Evolutionary conservation across 2,329 filamentous ascomycete species (phyloP), one percentile per base, ranked within the genome.

Genomic region (Didymella keratinophila): DNA sequence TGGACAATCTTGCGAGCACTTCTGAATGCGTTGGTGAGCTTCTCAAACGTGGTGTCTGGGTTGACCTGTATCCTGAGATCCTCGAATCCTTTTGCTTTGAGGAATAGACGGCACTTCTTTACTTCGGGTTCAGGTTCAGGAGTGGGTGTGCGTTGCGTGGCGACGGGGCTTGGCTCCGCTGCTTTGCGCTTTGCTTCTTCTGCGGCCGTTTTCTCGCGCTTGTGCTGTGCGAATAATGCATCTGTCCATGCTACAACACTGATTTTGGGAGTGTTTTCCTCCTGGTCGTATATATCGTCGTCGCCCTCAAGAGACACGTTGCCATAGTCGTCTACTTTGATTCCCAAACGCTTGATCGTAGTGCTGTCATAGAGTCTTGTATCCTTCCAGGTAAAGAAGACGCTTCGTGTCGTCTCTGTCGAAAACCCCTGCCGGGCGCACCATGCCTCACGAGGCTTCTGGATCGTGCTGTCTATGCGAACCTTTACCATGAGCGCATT

Each of bases 331-430:
- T 82, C 79, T 3, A 82, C 69, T 27, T 79, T 78, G 44, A 95
- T 83, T 10, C 75, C 76, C n/a, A 76, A 54, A 3, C 74, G 64
- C 21, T 62, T 58, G 21, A 76, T 62, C 7, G 89, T 93, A 5
- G 90, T 91, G n/a, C 85, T 84, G 63, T 90, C 86, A 72, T 90
- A 97, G 3, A 97, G 78, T 58, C 86, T 86, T 57, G 86, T 86
- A 25, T 86, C 84, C 62, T 88, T 88, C 89, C 91, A 97, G 0
- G 91, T 95, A 54, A 98, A 83, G 67, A 95, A 89, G 18, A 96
- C 79, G 0, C 81, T 79, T 4, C 83, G 78, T 2, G 82, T 76
- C 23, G 82, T 73, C 2, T 83, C 79, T 2, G 79, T 76, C 1
- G 79, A 75, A 45, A 87, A 83, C 1, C 74, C 75, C 70, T 93